Evolutionary conservation across 2,329 filamentous ascomycete genomes (phyloP), one percentile per base, ranked within the genome.

Genomic region (Scedosporium minutisporum): DNA sequence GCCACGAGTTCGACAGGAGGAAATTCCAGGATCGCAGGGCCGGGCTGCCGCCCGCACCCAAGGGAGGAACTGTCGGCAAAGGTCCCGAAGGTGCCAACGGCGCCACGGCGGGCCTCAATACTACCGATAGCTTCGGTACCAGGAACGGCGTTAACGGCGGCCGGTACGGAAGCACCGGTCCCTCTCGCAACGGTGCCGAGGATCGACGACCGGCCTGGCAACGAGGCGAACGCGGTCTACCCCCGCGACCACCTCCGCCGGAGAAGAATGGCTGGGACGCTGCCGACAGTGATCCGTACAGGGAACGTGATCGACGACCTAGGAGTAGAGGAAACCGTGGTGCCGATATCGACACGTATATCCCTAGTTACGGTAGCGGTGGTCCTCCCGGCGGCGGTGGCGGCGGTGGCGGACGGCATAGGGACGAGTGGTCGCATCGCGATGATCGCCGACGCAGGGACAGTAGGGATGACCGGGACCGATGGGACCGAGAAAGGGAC

Each of bases 1-100:
- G 92, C 55, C 95, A 99, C 74, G 95, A 99, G 74, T 80, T 97
- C n/a, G 95, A 99, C 72, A 85, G 93, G 60, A 86, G 92, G 72
- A 96, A 93, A 75, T 93, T 92, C 68, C 88, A 96, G 67, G 89
- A 92, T 64, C 88, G 95, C 69, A 91, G 91, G 70, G 89, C 89
- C 23, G 89, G 87, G 23, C 82, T 93, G 10, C 93, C 93, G 3
- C 93, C 95, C 12, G 95, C 93, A 0, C 95, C 95, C 0, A 92
- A 93, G 68, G 93, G 93, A 12, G 93, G 91, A 3, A 92, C 91
- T 1, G 92, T 96, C 3, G 93, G 93, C 14, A 86, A 91, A 69
- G 86, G 85, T n/a, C 79, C 80, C 1, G 79, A 80, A 29, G 78
- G 80, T 7, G 79, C 80, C 9, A 80, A 82, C 65, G 73, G 74